phyloP scores from a whole-genome alignment of 2,329 filamentous ascomycete species.

The Daldinia sp. region DNA sequence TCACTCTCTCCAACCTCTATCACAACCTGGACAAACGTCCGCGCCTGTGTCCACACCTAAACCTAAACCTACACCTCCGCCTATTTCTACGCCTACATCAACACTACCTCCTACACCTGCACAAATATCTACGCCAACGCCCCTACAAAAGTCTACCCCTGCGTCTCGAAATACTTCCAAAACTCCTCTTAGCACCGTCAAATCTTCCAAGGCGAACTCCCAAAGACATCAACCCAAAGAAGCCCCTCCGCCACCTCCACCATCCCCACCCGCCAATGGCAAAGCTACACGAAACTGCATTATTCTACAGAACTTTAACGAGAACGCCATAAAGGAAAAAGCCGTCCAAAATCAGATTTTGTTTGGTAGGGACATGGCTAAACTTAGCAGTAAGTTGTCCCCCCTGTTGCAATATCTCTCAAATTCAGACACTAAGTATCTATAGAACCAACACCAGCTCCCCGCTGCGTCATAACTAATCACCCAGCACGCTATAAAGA shows the following conservation, averaged over 20 bases:
- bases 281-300: conserved; percentile 70
- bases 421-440: conserved; percentile 37
- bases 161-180: conserved; percentile 37
- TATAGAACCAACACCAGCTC: conserved; percentile 63
- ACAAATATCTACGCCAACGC: conserved; percentile 34
- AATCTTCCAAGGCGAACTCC: conserved; percentile 42
- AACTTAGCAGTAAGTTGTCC: conserved; percentile 63
- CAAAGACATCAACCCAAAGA: conserved; percentile 47
- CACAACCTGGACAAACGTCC: conserved; percentile 16
- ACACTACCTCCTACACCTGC: conserved; percentile 28
- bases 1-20: conserved; percentile 23
- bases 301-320: conserved; percentile 71
- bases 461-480: conserved; percentile 85
- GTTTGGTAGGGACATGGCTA: conserved; percentile 70
- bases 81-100: conserved; percentile 31
- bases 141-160: conserved; percentile 19
- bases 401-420: neutral
- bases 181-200: conserved; percentile 40
- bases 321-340: conserved; percentile 67
- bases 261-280: conserved; percentile 55
- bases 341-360: conserved; percentile 69
- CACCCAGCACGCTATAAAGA: conserved; percentile 86
- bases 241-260: conserved; percentile 48
- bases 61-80: conserved; percentile 26
- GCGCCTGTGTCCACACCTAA: conserved; percentile 28